Percentiles rank a stretch among this genome's conserved stretches.
phyloP scores from a whole-genome alignment of 2,329 filamentous ascomycete species.

The Diaporthe amygdali region DNA sequence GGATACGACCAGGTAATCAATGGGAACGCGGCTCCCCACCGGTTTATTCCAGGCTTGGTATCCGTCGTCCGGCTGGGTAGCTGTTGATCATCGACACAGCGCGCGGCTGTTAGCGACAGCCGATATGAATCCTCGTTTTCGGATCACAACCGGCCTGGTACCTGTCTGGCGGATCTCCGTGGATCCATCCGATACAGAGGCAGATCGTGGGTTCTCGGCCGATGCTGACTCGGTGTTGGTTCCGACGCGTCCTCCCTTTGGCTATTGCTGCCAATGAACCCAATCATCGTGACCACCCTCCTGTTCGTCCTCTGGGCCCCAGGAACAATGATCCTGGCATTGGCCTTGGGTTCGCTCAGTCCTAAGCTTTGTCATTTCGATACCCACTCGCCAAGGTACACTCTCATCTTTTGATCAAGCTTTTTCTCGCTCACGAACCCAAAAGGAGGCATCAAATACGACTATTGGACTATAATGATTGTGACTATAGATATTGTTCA shows the following conservation, averaged over 20 bases:
- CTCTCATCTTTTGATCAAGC: slow-evolving; percentile 10
- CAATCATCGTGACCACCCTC: neutral
- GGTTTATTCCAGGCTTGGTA: slow-evolving; percentile 7
- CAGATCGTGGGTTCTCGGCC: slow-evolving; percentile 17
- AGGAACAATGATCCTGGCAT: neutral
- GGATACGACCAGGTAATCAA: slow-evolving; percentile 13
- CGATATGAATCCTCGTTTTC: slow-evolving; percentile 12
- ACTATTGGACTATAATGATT: slow-evolving; percentile 5
- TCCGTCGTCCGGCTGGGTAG: neutral
- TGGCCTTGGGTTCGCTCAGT: neutral
- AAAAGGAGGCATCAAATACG: slow-evolving; percentile 11
- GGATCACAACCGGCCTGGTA: slow-evolving; percentile 14
- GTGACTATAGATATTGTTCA: neutral
- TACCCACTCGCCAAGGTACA: neutral
- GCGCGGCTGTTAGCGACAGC: slow-evolving; percentile 4
- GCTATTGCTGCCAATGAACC: neutral
- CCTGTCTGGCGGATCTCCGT: slow-evolving; percentile 22
- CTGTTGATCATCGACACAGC: neutral
- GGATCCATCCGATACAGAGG: slow-evolving; percentile 17
- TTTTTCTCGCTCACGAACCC: neutral
- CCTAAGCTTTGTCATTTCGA: slow-evolving; percentile 2
- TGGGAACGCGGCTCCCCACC: neutral
- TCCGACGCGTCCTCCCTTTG: slow-evolving; percentile 4
- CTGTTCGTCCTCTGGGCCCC: neutral
- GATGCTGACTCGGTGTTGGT: slow-evolving; percentile 1